Evolutionary conservation across 106 monocot species (phyloP), one percentile per base, ranked within the genome.

Genomic region (Platanthera zijinensis): DNA sequence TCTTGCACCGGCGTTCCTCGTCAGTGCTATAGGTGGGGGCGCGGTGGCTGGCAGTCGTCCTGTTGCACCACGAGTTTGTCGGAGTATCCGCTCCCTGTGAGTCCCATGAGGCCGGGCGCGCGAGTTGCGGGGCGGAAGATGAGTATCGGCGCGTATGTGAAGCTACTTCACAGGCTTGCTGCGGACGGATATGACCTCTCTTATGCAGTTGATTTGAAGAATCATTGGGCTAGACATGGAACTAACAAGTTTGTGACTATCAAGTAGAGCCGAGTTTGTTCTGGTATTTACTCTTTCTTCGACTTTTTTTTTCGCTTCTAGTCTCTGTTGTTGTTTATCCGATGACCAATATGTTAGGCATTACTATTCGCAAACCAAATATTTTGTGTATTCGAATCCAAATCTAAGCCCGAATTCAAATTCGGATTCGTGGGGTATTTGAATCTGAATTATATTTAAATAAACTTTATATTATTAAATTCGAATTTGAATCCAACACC

Each of bases 21-120:
- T 17, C 92, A 89, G 56, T 87, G 89, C 64, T 89, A 92, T 69
- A 85, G 85, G 64, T 92, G 92, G 92, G 92, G 92, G 50, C 78
- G 86, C 48, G 92, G 89, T 8, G 92, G 92, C 19, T 92, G 92
- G 92, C 92, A 92, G 50, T 92, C 92, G 9, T 87, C 92, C 0
- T 92, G 92, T 77, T 92, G 92, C 56, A 92, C 92, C 19, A 89
- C 77, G 54, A 83, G 51, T 18, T 82, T 92, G 64, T 92, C 92
- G 0, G 89, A 89, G 73, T 85, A 92, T 71, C 92, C 92, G 28
- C 92, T 92, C 47, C 92, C 92, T 14, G 83, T 92, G 89, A 92
- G 92, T 48, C 50, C 79, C 21, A 75, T 79, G 4, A 83, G 92
- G 79, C 89, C 89, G 0, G 89, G 92, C 12, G 78, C 85, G 6